phyloP scores from a whole-genome alignment of 345 rosid genomes.

The Triadica sebifera region DNA sequence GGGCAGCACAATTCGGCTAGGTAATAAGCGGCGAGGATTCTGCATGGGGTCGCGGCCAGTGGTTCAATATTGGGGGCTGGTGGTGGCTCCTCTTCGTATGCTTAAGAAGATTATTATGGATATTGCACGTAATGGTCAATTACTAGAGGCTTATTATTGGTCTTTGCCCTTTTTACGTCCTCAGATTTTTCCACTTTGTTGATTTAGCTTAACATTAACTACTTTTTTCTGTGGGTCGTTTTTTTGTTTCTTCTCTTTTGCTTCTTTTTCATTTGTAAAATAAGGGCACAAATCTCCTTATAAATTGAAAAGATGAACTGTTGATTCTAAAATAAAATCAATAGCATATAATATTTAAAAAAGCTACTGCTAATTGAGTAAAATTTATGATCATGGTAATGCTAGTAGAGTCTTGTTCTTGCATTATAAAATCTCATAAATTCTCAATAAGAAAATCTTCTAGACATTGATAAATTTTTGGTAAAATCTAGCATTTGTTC shows the following conservation, averaged over 20 bases:
- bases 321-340: too few relatives aligned
- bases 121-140: constrained; percentile 43
- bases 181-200: constrained; percentile 75
- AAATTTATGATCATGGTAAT: too few relatives aligned
- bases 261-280: neutral
- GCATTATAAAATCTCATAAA: too few relatives aligned
- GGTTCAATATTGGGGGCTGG: constrained; percentile 63
- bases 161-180: constrained; percentile 68
- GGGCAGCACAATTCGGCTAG: constrained; percentile 53
- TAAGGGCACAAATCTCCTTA: too few relatives aligned
- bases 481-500: too few relatives aligned
- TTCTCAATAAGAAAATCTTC: too few relatives aligned
- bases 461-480: too few relatives aligned
- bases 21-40: constrained; percentile 67
- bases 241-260: too few relatives aligned
- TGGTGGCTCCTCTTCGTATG: constrained; percentile 50
- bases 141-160: constrained; percentile 44
- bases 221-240: neutral
- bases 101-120: constrained; percentile 64
- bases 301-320: too few relatives aligned
- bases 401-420: too few relatives aligned
- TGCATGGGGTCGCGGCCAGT: constrained; percentile 52
- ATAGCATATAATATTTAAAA: too few relatives aligned
- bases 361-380: too few relatives aligned
- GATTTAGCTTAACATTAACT: constrained; percentile 22